These are phyloP conservation scores for Solanum chaucha DNA, from an alignment of 257 asterid genomes.

Conservation along the genomic window DNA sequence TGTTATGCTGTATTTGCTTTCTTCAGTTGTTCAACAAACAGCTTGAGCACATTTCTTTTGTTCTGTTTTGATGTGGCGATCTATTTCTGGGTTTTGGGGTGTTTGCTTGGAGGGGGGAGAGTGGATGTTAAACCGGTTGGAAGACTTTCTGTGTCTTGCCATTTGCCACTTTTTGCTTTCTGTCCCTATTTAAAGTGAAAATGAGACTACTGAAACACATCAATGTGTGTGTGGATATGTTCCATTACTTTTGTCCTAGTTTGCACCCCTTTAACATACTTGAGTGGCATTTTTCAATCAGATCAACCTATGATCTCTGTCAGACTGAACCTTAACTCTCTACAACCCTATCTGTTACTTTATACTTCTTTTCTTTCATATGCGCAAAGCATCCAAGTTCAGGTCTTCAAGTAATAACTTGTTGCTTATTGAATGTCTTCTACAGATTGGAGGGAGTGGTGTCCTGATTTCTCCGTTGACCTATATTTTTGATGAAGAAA, in stretches of 20 bases:
- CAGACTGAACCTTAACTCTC: background rate
- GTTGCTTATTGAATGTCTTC: background rate
- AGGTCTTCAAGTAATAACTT: background rate
- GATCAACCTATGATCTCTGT: background rate
- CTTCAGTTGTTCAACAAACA: background rate
- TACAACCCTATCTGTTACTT: background rate
- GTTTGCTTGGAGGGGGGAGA: background rate
- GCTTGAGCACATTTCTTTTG: background rate
- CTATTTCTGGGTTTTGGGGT: background rate
- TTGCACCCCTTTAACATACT: background rate
- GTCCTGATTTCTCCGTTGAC: conserved; percentile 87
- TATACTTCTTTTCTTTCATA: background rate
- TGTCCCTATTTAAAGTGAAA: background rate
- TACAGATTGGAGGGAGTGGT: conserved; percentile 97
- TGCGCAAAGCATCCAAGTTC: background rate
- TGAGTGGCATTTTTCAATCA: background rate
- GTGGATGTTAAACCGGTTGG: background rate
- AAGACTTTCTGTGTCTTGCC: background rate
- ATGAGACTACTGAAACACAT: background rate
- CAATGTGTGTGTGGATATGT: background rate
- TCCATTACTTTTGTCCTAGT: background rate
- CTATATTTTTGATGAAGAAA: conserved; percentile 91
- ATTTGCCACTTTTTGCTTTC: background rate
- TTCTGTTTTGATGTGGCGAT: background rate
- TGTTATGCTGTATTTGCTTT: background rate